A percentile compares a stretch with the other conserved stretches of the same genome.
Evolutionary conservation across 495 filamentous ascomycete species (phyloP).

Genomic region (Penicillium dipodomyicola): DNA sequence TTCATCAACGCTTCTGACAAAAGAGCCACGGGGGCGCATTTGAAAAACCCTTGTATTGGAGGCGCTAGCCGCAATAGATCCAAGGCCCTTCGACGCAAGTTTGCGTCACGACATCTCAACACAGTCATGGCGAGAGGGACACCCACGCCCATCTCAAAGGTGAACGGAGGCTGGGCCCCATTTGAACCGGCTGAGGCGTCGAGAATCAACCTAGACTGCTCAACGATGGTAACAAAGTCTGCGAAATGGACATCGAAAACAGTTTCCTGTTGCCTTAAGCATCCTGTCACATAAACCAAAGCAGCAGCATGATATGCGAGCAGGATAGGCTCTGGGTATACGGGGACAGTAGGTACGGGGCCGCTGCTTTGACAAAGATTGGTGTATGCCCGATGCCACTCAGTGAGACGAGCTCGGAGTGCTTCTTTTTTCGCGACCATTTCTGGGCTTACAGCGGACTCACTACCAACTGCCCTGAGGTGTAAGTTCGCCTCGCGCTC

Average conservation of each 20-base stretch:
- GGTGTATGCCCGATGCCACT: conserved; percentile 15
- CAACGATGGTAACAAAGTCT: conserved; percentile 33
- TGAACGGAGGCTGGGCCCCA: conserved; percentile 34
- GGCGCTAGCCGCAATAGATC: conserved; percentile 26
- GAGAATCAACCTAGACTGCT: conserved; percentile 25
- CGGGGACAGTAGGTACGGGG: background rate
- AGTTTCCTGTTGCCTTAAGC: conserved; percentile 17
- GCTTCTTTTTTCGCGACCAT: conserved; percentile 10
- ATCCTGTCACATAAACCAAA: conserved; percentile 16
- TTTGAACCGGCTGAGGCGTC: conserved; percentile 16
- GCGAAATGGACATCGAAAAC: conserved; percentile 24
- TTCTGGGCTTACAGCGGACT: background rate
- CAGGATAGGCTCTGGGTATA: conserved; percentile 16
- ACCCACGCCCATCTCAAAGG: conserved; percentile 37
- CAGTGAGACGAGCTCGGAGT: conserved; percentile 11
- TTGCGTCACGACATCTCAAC: conserved; percentile 35
- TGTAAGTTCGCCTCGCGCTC: conserved; percentile 16
- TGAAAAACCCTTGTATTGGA: conserved; percentile 33
- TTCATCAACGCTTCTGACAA: conserved; percentile 26
- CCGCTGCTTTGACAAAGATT: background rate
- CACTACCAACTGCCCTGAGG: background rate
- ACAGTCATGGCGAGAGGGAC: conserved; percentile 36
- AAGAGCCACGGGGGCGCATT: conserved; percentile 14
- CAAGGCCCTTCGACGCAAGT: conserved; percentile 29
- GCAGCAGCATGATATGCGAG: conserved; percentile 12